Conservation (phyloP, 169 alveolate genomes). For the Plasmodium gallinaceum region DNA sequence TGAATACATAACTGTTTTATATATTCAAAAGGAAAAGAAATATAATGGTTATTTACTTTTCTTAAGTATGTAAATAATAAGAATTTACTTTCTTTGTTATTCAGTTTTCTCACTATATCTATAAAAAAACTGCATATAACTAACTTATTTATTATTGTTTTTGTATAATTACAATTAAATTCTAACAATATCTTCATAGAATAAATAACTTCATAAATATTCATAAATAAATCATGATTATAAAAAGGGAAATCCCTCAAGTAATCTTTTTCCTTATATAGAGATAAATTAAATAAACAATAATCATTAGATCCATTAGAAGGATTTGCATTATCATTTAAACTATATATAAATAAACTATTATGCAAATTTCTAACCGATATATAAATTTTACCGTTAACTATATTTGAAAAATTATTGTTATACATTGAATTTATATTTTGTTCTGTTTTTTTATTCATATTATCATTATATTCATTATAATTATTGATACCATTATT, state of each 20-base stretch:
- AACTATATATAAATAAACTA: conserved; percentile 20
- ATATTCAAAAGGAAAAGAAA: conserved; percentile 3
- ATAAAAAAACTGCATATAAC: conserved; percentile 19
- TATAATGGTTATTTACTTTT: conserved; percentile 4
- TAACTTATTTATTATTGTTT: conserved; percentile 9
- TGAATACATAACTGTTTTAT: conserved; percentile 38
- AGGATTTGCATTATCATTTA: conserved; percentile 20
- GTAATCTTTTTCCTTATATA: conserved; percentile 5
- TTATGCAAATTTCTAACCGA: conserved; percentile 1
- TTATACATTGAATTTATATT: conserved; percentile 2
- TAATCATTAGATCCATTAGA: background rate
- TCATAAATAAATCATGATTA: conserved; percentile 23
- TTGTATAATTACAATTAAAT: background rate
- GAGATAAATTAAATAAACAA: conserved; percentile 33
- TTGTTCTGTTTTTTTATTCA: background rate
- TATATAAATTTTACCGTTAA: background rate
- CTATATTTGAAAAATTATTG: background rate
- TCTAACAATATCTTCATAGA: conserved; percentile 5
- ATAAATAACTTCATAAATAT: conserved; percentile 23
- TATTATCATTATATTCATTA: background rate
- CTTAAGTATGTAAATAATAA: conserved; percentile 10
- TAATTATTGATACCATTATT: background rate
- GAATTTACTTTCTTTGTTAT: background rate
- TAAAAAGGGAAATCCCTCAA: conserved; percentile 18
- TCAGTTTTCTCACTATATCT: conserved; percentile 24